A percentile compares a stretch with the other conserved stretches of the same genome.
phyloP scores from a whole-genome alignment of 164 flowering plant genomes.

The Kingdonia uniflora region DNA sequence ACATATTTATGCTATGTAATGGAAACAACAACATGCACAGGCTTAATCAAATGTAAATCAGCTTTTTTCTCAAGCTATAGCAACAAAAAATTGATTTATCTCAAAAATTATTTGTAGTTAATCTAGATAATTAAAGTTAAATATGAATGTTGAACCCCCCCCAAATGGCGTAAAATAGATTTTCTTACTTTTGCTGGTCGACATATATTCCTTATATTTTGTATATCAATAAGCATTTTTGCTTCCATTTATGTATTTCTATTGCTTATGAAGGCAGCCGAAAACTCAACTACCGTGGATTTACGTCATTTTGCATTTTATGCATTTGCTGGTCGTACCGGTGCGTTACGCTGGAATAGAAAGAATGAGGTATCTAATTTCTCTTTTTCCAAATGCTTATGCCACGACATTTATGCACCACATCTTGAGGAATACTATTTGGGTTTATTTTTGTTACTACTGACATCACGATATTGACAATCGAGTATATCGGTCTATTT shows the following conservation, averaged over 20 bases:
- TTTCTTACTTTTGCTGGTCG: too few relatives aligned
- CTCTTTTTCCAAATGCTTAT: neutral
- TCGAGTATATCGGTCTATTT: too few relatives aligned
- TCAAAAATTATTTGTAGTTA: too few relatives aligned
- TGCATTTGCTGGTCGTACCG: slow-evolving; percentile 87
- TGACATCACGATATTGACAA: neutral
- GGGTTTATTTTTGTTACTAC: neutral
- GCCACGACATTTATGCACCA: neutral
- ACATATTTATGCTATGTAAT: too few relatives aligned
- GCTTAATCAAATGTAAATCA: neutral
- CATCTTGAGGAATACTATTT: neutral
- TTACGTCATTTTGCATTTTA: slow-evolving; percentile 88
- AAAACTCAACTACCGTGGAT: slow-evolving; percentile 53
- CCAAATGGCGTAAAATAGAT: too few relatives aligned
- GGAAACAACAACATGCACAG: neutral
- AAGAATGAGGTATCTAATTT: slow-evolving; percentile 58
- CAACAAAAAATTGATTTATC: too few relatives aligned
- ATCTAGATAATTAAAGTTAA: too few relatives aligned
- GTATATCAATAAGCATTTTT: too few relatives aligned
- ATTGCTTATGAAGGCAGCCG: slow-evolving; percentile 33
- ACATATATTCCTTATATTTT: too few relatives aligned
- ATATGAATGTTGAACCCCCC: too few relatives aligned
- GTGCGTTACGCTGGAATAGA: slow-evolving; percentile 62
- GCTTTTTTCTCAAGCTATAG: too few relatives aligned
- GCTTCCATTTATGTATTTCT: too few relatives aligned